Evolutionary conservation across 495 filamentous ascomycete genomes (phyloP), one percentile per base, ranked within the genome.

Genomic region (Neurospora sp.): DNA sequence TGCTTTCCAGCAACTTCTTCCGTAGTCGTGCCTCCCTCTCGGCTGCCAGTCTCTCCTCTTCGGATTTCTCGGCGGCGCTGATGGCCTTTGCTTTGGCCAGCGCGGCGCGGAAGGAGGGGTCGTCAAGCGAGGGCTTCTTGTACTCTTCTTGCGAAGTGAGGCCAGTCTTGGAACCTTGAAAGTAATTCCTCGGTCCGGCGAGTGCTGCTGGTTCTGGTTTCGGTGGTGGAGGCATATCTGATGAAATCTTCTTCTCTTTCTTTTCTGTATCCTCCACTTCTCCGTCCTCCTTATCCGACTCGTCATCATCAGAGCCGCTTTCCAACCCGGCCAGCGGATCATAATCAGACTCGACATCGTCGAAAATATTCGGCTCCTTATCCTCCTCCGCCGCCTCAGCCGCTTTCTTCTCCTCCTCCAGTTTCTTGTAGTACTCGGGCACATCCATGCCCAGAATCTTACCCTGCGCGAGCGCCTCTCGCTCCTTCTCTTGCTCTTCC

Each of bases 261-360:
- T 70, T 53, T 70, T 53, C 37, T 44, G 66, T 38, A 69, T 75
- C 72, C 31, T 74, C 46, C 69, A 71, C 73, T 68, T 77, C 77
- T 10, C 72, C 75, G 27, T 76, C 75, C 40, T 73, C 74, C 35
- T 78, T 76, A 40, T 74, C 79, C 2, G 81, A 82, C 20, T 88
- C 87, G 42, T 86, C 85, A 12, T 85, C 86, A 5, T 79, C 78
- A 7, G 81, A 81, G 9, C 87, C 88, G 22, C 53, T 61, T 35
- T 85, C 89, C 35, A 96, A 76, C 22, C 86, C 91, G 1, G 89
- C 94, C 42, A 98, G 86, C 5, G 96, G 96, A 80, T 99, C 88
- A 79, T 97, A 99, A 76, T 96, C 93, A 35, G 88, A 88, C 6
- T 92, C 96, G 2, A 89, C 93, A 40, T 91, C 96, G 68, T 91